A percentile compares a stretch with the other conserved stretches of the same genome.
phyloP scores from a whole-genome alignment of 495 filamentous ascomycete species.

The Copromyces sp. region DNA sequence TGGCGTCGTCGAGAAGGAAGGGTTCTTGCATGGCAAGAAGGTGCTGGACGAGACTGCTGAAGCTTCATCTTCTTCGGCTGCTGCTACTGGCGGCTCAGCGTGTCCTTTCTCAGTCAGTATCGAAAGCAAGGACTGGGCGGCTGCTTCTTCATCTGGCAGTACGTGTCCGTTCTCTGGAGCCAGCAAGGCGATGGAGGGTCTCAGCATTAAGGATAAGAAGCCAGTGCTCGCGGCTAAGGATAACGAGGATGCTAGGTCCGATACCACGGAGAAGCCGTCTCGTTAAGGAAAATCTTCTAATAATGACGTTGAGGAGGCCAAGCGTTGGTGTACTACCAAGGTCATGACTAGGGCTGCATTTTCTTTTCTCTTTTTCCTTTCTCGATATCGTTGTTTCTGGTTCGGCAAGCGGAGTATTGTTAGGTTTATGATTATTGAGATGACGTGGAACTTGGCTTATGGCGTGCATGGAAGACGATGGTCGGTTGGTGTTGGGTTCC shows the following conservation, averaged over 20 bases:
- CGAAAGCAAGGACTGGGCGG: not conserved
- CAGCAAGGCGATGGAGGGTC: not conserved
- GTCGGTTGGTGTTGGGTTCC: not conserved
- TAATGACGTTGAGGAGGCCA: not conserved
- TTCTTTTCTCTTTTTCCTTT: constrained; percentile 2
- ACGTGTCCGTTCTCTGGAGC: constrained; percentile 18
- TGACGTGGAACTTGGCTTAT: not conserved
- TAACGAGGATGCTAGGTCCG: not conserved
- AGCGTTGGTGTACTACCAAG: not conserved
- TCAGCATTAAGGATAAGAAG: constrained; percentile 7
- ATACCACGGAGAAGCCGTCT: constrained; percentile 1
- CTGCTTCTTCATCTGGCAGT: not conserved
- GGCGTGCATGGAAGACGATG: not conserved
- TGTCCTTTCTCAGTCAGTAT: not conserved
- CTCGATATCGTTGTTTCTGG: not conserved
- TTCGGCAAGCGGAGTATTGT: not conserved
- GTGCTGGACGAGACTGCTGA: constrained; percentile 25
- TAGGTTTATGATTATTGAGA: not conserved
- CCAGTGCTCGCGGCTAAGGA: not conserved
- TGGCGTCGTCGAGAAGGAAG: constrained; percentile 49
- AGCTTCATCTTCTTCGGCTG: not conserved
- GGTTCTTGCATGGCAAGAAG: constrained; percentile 42
- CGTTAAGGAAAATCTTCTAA: not conserved
- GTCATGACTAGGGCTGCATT: not conserved
- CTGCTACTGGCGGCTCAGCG: not conserved